phyloP scores from a whole-genome alignment of 2,329 filamentous ascomycete genomes.

The Elsinoe ampelina region DNA sequence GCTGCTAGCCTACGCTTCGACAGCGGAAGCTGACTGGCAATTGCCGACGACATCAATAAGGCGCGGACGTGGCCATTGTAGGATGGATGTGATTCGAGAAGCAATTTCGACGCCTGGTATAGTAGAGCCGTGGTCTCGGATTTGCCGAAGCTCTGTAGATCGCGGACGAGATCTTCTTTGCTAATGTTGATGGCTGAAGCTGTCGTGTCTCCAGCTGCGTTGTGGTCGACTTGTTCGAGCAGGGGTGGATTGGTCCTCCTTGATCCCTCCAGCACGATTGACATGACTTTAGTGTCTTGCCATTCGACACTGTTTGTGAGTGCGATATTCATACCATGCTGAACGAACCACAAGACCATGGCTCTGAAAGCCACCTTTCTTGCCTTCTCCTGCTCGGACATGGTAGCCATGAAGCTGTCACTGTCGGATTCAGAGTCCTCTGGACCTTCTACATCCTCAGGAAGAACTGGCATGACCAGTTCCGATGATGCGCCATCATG shows the following conservation, averaged over 20 bases:
- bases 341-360: slow-evolving; percentile 48
- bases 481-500: slow-evolving; percentile 47
- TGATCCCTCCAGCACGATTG: slow-evolving; percentile 37
- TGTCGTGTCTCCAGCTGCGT: neutral
- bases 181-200: too few species aligned
- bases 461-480: neutral
- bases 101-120: neutral
- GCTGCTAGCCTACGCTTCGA: slow-evolving; percentile 22
- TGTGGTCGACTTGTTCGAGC: neutral
- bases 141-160: too few species aligned
- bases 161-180: too few species aligned
- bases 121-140: neutral
- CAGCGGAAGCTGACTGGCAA: slow-evolving; percentile 21
- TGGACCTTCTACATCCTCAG: neutral
- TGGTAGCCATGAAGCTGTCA: neutral
- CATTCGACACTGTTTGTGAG: slow-evolving; percentile 56
- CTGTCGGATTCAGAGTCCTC: neutral
- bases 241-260: slow-evolving; percentile 13
- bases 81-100: neutral
- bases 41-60: neutral
- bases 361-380: slow-evolving; percentile 28
- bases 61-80: neutral
- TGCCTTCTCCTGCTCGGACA: slow-evolving; percentile 9
- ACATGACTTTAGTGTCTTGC: slow-evolving; percentile 53
- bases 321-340: slow-evolving; percentile 50